Conservation (phyloP, 139 green algal genomes). For the Chlorella sp. region DNA sequence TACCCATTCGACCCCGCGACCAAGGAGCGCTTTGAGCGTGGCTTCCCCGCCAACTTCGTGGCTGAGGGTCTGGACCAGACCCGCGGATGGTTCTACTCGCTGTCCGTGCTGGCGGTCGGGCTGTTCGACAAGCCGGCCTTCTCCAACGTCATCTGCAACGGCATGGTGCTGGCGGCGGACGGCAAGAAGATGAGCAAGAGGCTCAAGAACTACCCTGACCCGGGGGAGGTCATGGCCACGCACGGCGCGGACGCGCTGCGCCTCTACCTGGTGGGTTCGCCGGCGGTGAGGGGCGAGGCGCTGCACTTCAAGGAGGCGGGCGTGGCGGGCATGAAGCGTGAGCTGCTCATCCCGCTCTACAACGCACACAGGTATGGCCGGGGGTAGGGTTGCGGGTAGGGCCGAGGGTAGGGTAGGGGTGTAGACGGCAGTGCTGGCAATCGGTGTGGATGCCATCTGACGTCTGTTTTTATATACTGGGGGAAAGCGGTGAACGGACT, state of each 20-base stretch:
- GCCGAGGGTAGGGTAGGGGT: too few species aligned
- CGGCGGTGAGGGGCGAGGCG: slow-evolving; percentile 73
- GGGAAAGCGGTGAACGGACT: too few species aligned
- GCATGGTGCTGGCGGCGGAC: slow-evolving; percentile 93
- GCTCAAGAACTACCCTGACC: slow-evolving; percentile 96
- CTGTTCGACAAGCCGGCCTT: slow-evolving; percentile 98
- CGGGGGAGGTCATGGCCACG: slow-evolving; percentile 76
- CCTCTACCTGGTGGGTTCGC: slow-evolving; percentile 98
- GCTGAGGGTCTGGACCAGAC: slow-evolving; percentile 94
- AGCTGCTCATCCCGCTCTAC: too few species aligned
- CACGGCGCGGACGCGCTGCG: slow-evolving; percentile 92
- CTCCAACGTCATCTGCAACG: slow-evolving; percentile 98
- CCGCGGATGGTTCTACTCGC: slow-evolving; percentile 97
- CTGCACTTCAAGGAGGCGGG: slow-evolving; percentile 22
- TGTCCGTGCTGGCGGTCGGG: slow-evolving; percentile 98
- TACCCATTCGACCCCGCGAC: slow-evolving; percentile 99
- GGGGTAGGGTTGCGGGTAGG: too few species aligned
- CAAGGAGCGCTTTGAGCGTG: slow-evolving; percentile 84
- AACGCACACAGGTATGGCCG: too few species aligned
- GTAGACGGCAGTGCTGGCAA: too few species aligned
- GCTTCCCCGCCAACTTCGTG: slow-evolving; percentile 97
- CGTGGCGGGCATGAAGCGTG: too few species aligned
- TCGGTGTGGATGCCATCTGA: too few species aligned
- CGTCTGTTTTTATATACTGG: too few species aligned
- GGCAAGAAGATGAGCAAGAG: slow-evolving; percentile 99